Conservation (phyloP, 2,329 filamentous ascomycete genomes). For the Metarhizium album region DNA sequence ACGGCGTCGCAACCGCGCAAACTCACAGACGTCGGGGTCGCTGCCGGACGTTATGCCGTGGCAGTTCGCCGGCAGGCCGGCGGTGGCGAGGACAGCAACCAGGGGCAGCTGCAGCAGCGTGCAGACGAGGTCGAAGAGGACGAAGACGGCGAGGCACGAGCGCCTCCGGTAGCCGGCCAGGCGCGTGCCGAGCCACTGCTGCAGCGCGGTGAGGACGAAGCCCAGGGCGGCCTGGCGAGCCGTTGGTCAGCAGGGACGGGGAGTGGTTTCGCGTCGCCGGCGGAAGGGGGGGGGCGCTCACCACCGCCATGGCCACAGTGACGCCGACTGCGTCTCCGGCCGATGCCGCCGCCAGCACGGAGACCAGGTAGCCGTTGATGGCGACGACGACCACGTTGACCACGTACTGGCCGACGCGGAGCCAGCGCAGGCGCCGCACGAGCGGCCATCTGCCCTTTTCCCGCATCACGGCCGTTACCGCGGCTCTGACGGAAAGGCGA, state of each 20-base stretch:
- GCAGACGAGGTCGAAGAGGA: slow-evolving; percentile 1
- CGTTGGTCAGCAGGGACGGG: not conserved
- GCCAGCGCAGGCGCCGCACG: not conserved
- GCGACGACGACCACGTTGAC: not conserved
- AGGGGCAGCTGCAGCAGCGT: not conserved
- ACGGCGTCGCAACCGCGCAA: too few species aligned
- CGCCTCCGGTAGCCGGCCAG: not conserved
- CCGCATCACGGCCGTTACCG: not conserved
- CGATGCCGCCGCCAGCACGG: not conserved
- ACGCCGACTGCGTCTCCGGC: not conserved
- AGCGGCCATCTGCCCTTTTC: not conserved
- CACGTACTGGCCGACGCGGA: not conserved
- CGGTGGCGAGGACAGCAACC: not conserved
- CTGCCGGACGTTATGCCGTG: not conserved
- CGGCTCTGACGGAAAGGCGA: too few species aligned
- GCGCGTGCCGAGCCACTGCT: not conserved
- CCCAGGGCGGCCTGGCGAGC: not conserved
- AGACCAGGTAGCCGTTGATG: not conserved
- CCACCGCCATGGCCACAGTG: not conserved
- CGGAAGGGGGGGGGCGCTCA: too few species aligned
- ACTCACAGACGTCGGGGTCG: not conserved
- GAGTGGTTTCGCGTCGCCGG: too few species aligned
- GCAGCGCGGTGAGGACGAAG: not conserved
- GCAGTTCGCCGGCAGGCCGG: not conserved
- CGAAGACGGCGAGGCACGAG: not conserved